Conservation (phyloP, 164 flowering plant species). For the Aristolochia fimbriata region DNA sequence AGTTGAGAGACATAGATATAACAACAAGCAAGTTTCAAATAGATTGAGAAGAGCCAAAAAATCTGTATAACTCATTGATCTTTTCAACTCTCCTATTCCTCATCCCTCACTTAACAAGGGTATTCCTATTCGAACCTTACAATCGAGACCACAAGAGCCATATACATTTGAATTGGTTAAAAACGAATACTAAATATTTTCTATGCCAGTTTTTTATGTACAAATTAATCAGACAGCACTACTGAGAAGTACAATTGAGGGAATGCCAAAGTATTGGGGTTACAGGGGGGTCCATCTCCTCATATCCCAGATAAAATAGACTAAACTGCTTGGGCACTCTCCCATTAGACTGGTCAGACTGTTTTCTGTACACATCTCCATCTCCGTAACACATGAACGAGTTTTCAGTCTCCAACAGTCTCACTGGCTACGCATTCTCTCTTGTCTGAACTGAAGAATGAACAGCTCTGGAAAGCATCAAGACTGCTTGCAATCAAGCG, state of each 20-base stretch:
- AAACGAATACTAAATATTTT: too few species aligned
- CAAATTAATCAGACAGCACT: not conserved
- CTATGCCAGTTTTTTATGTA: not conserved
- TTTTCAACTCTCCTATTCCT: too few species aligned
- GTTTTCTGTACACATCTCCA: not conserved
- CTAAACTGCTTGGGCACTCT: not conserved
- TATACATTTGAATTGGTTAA: too few species aligned
- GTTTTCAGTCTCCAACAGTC: constrained; percentile 16
- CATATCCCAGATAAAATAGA: not conserved
- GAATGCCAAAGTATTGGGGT: not conserved
- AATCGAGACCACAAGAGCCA: too few species aligned
- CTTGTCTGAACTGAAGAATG: constrained; percentile 65
- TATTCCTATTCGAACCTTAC: too few species aligned
- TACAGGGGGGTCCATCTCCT: not conserved
- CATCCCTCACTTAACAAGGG: too few species aligned
- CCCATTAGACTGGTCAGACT: not conserved
- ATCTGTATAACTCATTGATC: too few species aligned
- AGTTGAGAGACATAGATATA: too few species aligned
- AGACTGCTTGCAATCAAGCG: constrained; percentile 83
- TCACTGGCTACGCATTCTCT: constrained; percentile 44
- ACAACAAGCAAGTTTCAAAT: too few species aligned
- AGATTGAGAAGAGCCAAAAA: too few species aligned
- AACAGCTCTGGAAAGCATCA: constrained; percentile 84
- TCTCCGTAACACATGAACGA: not conserved
- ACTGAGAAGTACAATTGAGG: not conserved